Evolutionary conservation across 2,329 filamentous ascomycete genomes (phyloP).

Genomic region (Alternaria incomplexa): DNA sequence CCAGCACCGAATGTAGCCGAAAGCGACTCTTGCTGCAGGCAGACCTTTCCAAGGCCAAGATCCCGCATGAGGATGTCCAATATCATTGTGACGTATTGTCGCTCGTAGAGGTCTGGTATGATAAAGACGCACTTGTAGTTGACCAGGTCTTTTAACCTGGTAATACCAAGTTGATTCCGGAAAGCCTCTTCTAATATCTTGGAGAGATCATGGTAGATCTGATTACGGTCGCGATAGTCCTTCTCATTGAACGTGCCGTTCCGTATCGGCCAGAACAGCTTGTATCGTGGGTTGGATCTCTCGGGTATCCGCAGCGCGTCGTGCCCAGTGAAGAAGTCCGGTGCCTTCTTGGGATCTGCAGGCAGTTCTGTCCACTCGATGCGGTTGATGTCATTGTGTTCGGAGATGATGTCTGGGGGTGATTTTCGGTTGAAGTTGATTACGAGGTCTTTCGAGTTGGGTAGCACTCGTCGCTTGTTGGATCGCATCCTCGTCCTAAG

Average conservation of each 20-base stretch:
- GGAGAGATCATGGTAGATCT: slow-evolving; percentile 86
- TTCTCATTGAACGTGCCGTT: slow-evolving; percentile 88
- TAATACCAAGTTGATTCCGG: slow-evolving; percentile 80
- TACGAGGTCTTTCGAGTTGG: slow-evolving; percentile 96
- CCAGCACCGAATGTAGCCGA: slow-evolving; percentile 94
- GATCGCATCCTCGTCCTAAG: slow-evolving; percentile 88
- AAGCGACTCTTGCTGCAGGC: slow-evolving; percentile 95
- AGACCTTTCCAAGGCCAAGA: slow-evolving; percentile 87
- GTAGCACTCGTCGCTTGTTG: slow-evolving; percentile 92
- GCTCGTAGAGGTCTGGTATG: slow-evolving; percentile 96
- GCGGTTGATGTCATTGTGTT: slow-evolving; percentile 92
- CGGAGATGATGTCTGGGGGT: slow-evolving; percentile 83
- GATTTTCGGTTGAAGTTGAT: slow-evolving; percentile 90
- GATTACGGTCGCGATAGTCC: slow-evolving; percentile 80
- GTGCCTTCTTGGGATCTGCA: slow-evolving; percentile 63
- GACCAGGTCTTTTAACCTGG: slow-evolving; percentile 78
- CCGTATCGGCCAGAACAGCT: slow-evolving; percentile 89
- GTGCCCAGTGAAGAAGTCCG: slow-evolving; percentile 79
- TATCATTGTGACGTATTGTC: slow-evolving; percentile 83
- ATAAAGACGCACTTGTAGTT: slow-evolving; percentile 97
- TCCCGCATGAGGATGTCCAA: slow-evolving; percentile 86
- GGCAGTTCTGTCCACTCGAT: slow-evolving; percentile 93
- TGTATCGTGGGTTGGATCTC: slow-evolving; percentile 85
- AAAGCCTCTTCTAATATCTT: slow-evolving; percentile 86
- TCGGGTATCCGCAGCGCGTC: slow-evolving; percentile 88